Conservation (phyloP, 1,284 basidiomycete species). For the Boletus mariae region DNA sequence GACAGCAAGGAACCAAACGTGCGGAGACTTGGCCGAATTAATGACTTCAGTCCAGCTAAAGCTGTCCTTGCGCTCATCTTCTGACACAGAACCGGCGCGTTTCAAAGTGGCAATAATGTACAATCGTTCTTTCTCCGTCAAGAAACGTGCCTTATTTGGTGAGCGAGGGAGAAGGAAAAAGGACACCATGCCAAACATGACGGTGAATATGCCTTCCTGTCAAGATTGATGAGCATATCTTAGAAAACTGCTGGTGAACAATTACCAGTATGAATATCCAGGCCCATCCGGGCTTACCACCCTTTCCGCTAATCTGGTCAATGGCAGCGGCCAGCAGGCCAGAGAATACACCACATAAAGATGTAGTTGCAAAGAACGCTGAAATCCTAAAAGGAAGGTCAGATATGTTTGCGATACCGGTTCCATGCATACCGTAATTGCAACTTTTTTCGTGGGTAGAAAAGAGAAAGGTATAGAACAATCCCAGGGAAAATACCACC, state of each 20-base stretch:
- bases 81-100: not conserved
- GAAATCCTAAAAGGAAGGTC: not conserved
- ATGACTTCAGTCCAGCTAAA: not conserved
- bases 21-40: not conserved
- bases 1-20: not conserved
- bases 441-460: constrained; percentile 56
- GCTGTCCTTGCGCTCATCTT: not conserved
- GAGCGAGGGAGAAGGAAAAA: not conserved
- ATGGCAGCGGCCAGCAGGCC: not conserved
- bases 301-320: not conserved
- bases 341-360: not conserved
- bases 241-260: not conserved
- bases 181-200: not conserved
- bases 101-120: not conserved
- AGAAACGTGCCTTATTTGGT: not conserved
- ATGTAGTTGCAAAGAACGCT: not conserved
- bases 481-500: constrained; percentile 59
- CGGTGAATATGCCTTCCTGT: not conserved
- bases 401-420: not conserved
- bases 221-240: not conserved
- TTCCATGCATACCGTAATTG: constrained; percentile 45
- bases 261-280: not conserved
- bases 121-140: not conserved
- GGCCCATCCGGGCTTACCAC: not conserved
- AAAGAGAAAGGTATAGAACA: constrained; percentile 53